Evolutionary conservation across 345 rosid genomes (phyloP), one percentile per base, ranked within the genome.

Genomic region (Cardamine occulta): DNA sequence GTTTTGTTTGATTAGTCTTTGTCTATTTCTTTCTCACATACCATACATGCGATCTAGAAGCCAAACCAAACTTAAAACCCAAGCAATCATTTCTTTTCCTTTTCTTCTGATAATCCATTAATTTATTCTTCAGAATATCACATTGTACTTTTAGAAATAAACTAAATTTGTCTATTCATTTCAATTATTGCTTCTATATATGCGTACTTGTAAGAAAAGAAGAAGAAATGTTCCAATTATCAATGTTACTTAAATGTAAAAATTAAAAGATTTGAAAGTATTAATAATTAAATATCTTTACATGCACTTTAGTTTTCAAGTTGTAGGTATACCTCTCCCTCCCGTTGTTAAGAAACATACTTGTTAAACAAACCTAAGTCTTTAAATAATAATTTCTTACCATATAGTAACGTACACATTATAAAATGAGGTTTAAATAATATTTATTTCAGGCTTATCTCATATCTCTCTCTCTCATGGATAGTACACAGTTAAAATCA

Each of bases 41-140:
- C 78, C 81, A 66, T 60, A 73, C 74, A 59, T 64, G 64, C 56
- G 49, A 57, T 57, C 32, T 63, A 58, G 64, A 72, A 64, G 58
- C 82, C 28, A 58, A 66, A 62, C 73, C 79, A 84, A 85, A 84
- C 93, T 84, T 88, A 63, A 81, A 81, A 72, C 80, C 91, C 85
- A 92, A 87, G 93, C 89, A 84, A 87, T 63, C 74, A 18, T 15
- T 60, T 12, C 66, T 74, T 13, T 49, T 10, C 7, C 54, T 63
- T 31, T 58, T 37, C 21, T 11, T 69, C 52, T 26, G 11, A 12
- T 70, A 53, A 78, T 52, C 40, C 52, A 61, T 13, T 70, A 40
- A 63, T 58, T 31, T 54, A 72, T 12, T 63, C 34, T 63, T 63
- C 32, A 63, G 23, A 62, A 37, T 34, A 39, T 26, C 13, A 23